Evolutionary conservation across 495 filamentous ascomycete species (phyloP).

Genomic region (Acidiella bohemica): DNA sequence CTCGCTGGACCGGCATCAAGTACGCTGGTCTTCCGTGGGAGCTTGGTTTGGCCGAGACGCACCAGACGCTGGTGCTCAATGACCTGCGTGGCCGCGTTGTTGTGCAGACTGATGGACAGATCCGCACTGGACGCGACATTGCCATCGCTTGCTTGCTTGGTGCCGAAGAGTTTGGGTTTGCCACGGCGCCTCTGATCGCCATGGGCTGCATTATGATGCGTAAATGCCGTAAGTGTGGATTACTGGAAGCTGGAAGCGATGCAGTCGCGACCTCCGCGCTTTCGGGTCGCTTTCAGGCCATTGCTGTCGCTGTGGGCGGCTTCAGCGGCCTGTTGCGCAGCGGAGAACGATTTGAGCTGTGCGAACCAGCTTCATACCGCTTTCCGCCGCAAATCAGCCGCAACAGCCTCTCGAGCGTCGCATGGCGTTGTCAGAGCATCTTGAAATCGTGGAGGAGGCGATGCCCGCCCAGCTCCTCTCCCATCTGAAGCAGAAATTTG

Average conservation of each 20-base stretch:
- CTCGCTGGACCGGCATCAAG: conserved; percentile 98
- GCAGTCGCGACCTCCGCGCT: too few relatives aligned
- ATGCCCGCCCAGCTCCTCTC: not conserved
- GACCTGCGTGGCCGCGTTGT: conserved; percentile 93
- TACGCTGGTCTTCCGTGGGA: conserved; percentile 98
- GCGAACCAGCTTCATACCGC: too few relatives aligned
- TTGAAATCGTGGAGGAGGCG: too few relatives aligned
- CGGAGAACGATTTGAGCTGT: too few relatives aligned
- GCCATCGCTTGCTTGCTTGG: conserved; percentile 93
- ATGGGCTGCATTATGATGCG: conserved; percentile 98
- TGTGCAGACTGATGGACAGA: conserved; percentile 94
- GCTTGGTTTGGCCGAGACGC: conserved; percentile 92
- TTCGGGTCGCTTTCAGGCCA: too few relatives aligned
- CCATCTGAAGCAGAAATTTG: not conserved
- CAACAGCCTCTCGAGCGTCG: too few relatives aligned
- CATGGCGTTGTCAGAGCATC: too few relatives aligned
- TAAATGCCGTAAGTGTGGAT: conserved; percentile 46
- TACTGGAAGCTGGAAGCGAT: too few relatives aligned
- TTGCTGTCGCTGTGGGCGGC: too few relatives aligned
- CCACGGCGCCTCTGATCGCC: conserved; percentile 91
- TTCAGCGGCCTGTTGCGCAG: too few relatives aligned
- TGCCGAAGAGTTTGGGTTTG: conserved; percentile 96
- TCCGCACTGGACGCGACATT: conserved; percentile 87
- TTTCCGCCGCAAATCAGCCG: too few relatives aligned
- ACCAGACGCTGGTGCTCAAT: conserved; percentile 97